A percentile compares a stretch with the other conserved stretches of the same genome.
Evolutionary conservation across 2,329 filamentous ascomycete genomes (phyloP).

Genomic region (Xylariomycetidae sp.): DNA sequence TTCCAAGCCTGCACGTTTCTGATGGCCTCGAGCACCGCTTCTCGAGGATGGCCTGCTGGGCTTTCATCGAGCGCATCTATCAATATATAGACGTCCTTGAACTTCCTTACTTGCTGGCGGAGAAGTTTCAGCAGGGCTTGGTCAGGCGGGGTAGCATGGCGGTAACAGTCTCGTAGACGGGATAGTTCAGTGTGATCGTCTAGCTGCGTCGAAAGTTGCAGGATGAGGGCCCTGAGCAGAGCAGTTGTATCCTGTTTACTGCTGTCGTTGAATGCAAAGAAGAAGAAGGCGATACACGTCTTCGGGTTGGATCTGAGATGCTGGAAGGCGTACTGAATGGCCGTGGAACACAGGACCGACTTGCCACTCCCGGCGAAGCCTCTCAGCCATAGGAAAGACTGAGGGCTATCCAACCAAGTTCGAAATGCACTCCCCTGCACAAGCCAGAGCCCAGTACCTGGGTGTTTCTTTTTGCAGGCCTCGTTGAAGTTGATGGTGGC

Average conservation of each 20-base stretch:
- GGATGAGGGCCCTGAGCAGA: constrained; percentile 28
- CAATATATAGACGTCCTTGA: constrained; percentile 28
- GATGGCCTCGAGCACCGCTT: constrained; percentile 21
- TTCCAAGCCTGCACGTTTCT: constrained; percentile 17
- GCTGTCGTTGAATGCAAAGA: constrained; percentile 32
- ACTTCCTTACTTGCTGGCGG: constrained; percentile 16
- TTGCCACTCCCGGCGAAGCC: constrained; percentile 36
- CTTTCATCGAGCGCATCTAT: constrained; percentile 34
- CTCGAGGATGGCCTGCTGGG: constrained; percentile 17
- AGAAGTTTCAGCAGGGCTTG: constrained; percentile 16
- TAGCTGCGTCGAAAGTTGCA: constrained; percentile 27
- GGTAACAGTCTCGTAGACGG: constrained; percentile 11
- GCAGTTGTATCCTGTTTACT: constrained; percentile 25
- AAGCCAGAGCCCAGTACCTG: constrained; percentile 31
- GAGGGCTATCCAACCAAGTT: constrained; percentile 19
- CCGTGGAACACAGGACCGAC: constrained; percentile 31
- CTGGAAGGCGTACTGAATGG: constrained; percentile 23
- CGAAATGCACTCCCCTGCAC: constrained; percentile 2
- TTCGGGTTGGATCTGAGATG: constrained; percentile 12
- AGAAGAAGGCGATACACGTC: constrained; percentile 31
- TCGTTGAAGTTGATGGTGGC: constrained; percentile 28
- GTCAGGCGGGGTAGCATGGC: constrained; percentile 12
- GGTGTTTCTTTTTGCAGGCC: constrained; percentile 25
- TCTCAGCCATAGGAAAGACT: constrained; percentile 33
- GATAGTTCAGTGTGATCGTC: constrained; percentile 6